Evolutionary conservation across 495 filamentous ascomycete genomes (phyloP).

Genomic region (Tuber umbilicatum): DNA sequence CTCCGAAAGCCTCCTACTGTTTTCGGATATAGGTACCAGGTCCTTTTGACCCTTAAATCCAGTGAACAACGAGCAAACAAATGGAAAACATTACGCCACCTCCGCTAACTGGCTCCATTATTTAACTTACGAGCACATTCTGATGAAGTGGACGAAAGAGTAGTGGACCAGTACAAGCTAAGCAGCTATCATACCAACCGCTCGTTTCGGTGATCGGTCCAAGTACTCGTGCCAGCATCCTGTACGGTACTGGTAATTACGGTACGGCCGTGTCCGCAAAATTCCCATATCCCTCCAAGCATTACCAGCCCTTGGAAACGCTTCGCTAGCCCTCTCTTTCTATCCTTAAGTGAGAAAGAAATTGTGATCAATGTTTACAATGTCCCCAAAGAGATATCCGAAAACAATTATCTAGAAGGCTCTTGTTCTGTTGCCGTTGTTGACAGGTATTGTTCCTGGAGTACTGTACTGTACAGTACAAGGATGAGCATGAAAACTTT

Average conservation of each 20-base stretch:
- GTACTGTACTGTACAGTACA: not conserved
- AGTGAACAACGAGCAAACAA: not conserved
- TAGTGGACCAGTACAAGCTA: not conserved
- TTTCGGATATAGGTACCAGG: not conserved
- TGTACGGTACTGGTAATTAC: too few relatives aligned
- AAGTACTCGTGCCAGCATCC: not conserved
- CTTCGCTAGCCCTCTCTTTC: too few relatives aligned
- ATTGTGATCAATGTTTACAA: too few relatives aligned
- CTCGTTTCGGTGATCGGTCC: not conserved
- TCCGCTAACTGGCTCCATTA: not conserved
- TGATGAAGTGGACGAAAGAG: not conserved
- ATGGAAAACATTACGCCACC: not conserved
- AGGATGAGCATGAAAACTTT: too few relatives aligned
- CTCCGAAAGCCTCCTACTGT: not conserved
- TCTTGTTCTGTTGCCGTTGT: too few relatives aligned
- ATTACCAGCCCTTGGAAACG: too few relatives aligned
- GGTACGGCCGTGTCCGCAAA: too few relatives aligned
- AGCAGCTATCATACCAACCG: not conserved
- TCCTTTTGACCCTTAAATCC: not conserved
- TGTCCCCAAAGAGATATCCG: too few relatives aligned
- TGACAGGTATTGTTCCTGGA: too few relatives aligned
- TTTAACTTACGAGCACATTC: not conserved
- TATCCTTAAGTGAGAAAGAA: too few relatives aligned
- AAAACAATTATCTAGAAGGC: too few relatives aligned
- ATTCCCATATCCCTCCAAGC: too few relatives aligned